These are phyloP conservation scores for Fusarium devonianum DNA, from an alignment of 2,329 filamentous ascomycete species.

Conservation along the genomic window DNA sequence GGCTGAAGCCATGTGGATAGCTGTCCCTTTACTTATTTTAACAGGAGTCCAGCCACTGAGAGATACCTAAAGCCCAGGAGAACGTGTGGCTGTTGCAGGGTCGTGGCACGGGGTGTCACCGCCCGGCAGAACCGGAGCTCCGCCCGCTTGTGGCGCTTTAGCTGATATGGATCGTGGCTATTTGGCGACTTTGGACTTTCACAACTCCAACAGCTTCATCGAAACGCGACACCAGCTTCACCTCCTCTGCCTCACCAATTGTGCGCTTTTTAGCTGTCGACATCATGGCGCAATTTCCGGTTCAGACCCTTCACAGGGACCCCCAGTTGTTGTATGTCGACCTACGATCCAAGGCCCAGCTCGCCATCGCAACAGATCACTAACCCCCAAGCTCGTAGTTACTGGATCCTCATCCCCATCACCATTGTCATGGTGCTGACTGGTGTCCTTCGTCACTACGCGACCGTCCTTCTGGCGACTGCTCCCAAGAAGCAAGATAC, in stretches of 20 bases:
- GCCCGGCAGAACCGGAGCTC: conserved; percentile 9
- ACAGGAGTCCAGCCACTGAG: conserved; percentile 7
- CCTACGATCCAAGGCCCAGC: neutral
- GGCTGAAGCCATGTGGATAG: conserved; percentile 35
- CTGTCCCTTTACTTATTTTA: conserved; percentile 34
- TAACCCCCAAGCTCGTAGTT: conserved; percentile 64
- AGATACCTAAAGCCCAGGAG: neutral
- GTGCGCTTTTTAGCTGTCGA: conserved; percentile 18
- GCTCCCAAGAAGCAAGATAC: conserved; percentile 83
- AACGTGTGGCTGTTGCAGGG: conserved; percentile 24
- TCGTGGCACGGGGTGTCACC: conserved; percentile 2
- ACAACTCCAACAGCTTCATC: conserved; percentile 23
- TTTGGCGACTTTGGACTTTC: conserved; percentile 30
- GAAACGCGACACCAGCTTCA: conserved; percentile 23
- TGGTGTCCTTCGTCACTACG: conserved; percentile 95
- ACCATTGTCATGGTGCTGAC: conserved; percentile 98
- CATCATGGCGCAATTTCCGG: conserved; percentile 81
- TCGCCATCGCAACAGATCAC: conserved; percentile 9
- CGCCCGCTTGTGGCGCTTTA: conserved; percentile 26
- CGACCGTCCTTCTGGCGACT: conserved; percentile 85
- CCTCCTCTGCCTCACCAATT: conserved; percentile 3
- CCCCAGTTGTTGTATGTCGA: conserved; percentile 89
- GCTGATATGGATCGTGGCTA: conserved; percentile 31
- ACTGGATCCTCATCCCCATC: conserved; percentile 98
- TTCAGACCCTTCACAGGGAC: conserved; percentile 98